These are phyloP conservation scores for Fusarium zealandicum DNA, from an alignment of 2,329 filamentous ascomycete genomes.

Conservation along the genomic window DNA sequence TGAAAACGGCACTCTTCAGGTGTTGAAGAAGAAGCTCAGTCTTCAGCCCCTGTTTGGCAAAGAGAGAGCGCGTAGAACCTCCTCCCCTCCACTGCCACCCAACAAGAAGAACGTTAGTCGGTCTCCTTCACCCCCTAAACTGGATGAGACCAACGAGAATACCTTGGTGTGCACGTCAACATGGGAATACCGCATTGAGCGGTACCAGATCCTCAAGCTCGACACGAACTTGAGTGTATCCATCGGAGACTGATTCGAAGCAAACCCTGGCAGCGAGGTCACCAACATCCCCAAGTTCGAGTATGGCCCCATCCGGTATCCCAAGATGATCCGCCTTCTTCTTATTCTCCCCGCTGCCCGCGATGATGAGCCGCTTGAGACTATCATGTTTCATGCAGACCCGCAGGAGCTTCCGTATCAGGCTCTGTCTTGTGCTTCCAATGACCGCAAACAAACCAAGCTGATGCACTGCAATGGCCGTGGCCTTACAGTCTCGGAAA, in stretches of 20 bases:
- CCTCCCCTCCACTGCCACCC: slow-evolving; percentile 2
- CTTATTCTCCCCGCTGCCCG: slow-evolving; percentile 6
- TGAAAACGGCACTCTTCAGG: slow-evolving; percentile 8
- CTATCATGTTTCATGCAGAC: slow-evolving; percentile 11
- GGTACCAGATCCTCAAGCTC: slow-evolving; percentile 9
- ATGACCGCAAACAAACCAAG: slow-evolving; percentile 11
- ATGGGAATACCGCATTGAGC: slow-evolving; percentile 9
- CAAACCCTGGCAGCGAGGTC: slow-evolving; percentile 7
- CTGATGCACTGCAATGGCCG: slow-evolving; percentile 14
- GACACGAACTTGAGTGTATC: slow-evolving; percentile 10
- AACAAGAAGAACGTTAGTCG: slow-evolving; percentile 1
- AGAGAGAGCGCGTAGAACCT: slow-evolving; percentile 5
- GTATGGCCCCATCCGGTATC: slow-evolving; percentile 6
- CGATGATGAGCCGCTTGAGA: slow-evolving; percentile 11
- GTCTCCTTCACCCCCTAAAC: slow-evolving; percentile 7
- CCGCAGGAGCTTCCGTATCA: slow-evolving; percentile 7
- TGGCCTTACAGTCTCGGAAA: slow-evolving; percentile 1
- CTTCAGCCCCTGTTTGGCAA: slow-evolving; percentile 15
- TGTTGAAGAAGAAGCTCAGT: slow-evolving; percentile 12
- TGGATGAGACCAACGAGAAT: slow-evolving; percentile 13
- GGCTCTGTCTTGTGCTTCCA: slow-evolving; percentile 7
- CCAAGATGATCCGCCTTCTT: slow-evolving; percentile 12
- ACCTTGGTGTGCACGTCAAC: slow-evolving; percentile 12
- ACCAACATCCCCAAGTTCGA: slow-evolving; percentile 12
- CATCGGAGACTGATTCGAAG: slow-evolving; percentile 7